Conservation (phyloP, 1,284 basidiomycete genomes). For the Cystobasidium slooffiae region DNA sequence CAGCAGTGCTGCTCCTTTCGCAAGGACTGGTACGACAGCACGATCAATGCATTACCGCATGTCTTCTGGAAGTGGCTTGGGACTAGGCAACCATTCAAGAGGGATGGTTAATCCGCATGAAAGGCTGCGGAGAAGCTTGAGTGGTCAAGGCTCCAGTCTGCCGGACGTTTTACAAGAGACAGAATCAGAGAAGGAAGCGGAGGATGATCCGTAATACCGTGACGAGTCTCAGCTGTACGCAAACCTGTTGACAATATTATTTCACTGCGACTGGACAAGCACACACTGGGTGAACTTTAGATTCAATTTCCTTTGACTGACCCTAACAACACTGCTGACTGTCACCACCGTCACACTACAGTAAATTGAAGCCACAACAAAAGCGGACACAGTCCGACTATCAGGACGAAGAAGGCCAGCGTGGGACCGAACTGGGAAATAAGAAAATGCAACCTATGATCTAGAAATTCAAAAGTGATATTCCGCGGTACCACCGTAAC, state of each 20-base stretch:
- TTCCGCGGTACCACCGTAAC: too few species aligned
- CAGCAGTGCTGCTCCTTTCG: constrained; percentile 29
- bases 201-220: constrained; percentile 19
- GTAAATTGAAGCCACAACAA: too few species aligned
- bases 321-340: too few species aligned
- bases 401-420: too few species aligned
- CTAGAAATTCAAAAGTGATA: too few species aligned
- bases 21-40: constrained; percentile 33
- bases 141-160: constrained; percentile 10
- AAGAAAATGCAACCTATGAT: too few species aligned
- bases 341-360: too few species aligned
- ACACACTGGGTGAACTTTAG: too few species aligned
- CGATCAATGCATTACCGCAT: constrained; percentile 38
- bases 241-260: neutral
- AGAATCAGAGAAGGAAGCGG: constrained; percentile 6
- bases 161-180: constrained; percentile 6
- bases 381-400: too few species aligned
- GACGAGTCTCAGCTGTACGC: neutral
- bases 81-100: constrained; percentile 9
- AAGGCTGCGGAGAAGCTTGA: constrained; percentile 19
- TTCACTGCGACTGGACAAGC: neutral
- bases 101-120: constrained; percentile 12
- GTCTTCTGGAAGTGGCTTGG: constrained; percentile 38
- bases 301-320: too few species aligned
- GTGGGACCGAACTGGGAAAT: too few species aligned